A percentile compares a stretch with the other conserved stretches of the same genome.
phyloP scores from a whole-genome alignment of 108 stramenopile genomes.

The Pseudonitzschia delicatissima region DNA sequence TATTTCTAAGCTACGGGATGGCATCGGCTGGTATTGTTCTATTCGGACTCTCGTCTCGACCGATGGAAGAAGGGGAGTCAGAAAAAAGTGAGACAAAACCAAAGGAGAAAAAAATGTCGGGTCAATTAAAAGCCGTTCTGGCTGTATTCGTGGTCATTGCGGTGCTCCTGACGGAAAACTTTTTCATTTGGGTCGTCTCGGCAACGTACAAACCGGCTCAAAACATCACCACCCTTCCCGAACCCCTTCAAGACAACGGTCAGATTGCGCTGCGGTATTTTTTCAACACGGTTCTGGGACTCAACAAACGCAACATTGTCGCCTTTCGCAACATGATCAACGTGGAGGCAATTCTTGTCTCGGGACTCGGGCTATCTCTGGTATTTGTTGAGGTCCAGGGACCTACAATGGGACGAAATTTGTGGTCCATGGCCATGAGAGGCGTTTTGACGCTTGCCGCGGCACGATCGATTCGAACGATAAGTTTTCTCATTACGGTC shows the following conservation, averaged over 20 bases:
- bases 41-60: slow-evolving; percentile 33
- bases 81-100: neutral
- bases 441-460: slow-evolving; percentile 55
- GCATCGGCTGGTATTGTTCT: slow-evolving; percentile 25
- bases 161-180: slow-evolving; percentile 71
- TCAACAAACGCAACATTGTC: slow-evolving; percentile 56
- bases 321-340: slow-evolving; percentile 55
- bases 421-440: slow-evolving; percentile 51
- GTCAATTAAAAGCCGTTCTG: slow-evolving; percentile 21
- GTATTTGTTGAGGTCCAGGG: slow-evolving; percentile 54
- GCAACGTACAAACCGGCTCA: slow-evolving; percentile 67
- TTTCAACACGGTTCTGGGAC: slow-evolving; percentile 30
- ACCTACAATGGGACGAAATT: slow-evolving; percentile 38
- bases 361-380: slow-evolving; percentile 55
- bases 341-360: slow-evolving; percentile 72
- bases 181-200: slow-evolving; percentile 81
- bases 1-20: slow-evolving; percentile 23
- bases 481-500: slow-evolving; percentile 73
- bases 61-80: slow-evolving; percentile 2
- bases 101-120: slow-evolving; percentile 10
- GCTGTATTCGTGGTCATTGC: slow-evolving; percentile 35
- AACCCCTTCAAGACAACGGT: slow-evolving; percentile 80
- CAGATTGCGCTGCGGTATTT: slow-evolving; percentile 48
- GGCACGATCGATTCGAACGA: slow-evolving; percentile 59
- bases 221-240: slow-evolving; percentile 21